Percentiles rank a stretch among this genome's conserved stretches.
phyloP scores from a whole-genome alignment of 108 stramenopile genomes.

The Cyclotella atomus region DNA sequence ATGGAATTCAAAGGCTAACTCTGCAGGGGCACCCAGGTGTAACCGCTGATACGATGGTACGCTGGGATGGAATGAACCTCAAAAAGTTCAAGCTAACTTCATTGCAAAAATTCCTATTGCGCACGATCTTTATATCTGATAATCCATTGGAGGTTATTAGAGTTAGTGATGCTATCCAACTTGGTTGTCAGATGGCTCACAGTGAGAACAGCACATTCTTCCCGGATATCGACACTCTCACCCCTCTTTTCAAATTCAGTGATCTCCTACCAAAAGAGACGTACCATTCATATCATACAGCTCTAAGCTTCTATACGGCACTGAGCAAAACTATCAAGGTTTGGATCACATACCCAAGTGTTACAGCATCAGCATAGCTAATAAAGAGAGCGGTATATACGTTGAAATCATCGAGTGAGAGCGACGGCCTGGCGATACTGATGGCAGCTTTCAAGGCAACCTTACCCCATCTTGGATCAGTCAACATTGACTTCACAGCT shows the following conservation, averaged over 20 bases:
- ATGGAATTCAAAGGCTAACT: neutral
- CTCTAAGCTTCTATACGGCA: neutral
- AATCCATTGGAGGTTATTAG: neutral
- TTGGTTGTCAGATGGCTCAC: neutral
- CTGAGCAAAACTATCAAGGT: neutral
- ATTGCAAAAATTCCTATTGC: neutral
- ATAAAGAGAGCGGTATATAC: too few relatives aligned
- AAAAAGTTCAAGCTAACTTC: neutral
- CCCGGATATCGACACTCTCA: neutral
- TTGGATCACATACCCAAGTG: neutral
- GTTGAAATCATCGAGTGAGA: neutral
- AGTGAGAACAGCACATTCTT: neutral
- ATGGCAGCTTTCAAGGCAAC: neutral
- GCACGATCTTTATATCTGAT: neutral
- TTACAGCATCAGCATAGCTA: neutral
- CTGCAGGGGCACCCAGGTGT: neutral
- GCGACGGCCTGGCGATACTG: neutral
- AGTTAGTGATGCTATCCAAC: neutral
- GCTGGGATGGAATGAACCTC: neutral
- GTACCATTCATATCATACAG: neutral
- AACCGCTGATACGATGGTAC: neutral
- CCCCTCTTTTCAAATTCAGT: neutral
- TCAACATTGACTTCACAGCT: neutral
- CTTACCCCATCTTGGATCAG: neutral
- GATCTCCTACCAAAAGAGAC: neutral